phyloP scores from a whole-genome alignment of 805 yeast species.

The Starmerella floris region DNA sequence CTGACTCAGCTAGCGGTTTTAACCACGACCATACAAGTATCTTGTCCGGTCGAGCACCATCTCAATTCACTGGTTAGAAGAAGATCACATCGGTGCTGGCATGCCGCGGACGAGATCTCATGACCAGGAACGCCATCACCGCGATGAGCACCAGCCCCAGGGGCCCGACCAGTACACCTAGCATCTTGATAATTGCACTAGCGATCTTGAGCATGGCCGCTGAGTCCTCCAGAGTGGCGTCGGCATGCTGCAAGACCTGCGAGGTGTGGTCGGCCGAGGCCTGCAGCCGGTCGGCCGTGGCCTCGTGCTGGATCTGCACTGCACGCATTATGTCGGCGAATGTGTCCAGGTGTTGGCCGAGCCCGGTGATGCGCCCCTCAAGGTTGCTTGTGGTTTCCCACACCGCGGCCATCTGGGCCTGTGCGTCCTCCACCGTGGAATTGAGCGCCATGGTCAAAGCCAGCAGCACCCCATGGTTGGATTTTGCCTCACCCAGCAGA shows the following conservation, averaged over 20 bases:
- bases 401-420: neutral
- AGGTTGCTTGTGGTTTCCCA: neutral
- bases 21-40: too few species aligned
- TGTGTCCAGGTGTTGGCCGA: neutral
- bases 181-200: neutral
- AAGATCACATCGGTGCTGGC: too few species aligned
- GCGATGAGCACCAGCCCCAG: neutral
- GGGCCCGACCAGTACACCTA: neutral
- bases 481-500: too few species aligned
- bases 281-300: slow-evolving; percentile 1
- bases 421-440: neutral
- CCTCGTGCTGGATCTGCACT: slow-evolving; percentile 1
- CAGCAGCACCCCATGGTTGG: too few species aligned
- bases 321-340: neutral
- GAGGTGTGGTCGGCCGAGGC: neutral
- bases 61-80: too few species aligned
- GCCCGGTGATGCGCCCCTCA: neutral
- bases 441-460: too few species aligned
- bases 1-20: too few species aligned
- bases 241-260: neutral
- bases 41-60: too few species aligned
- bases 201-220: neutral
- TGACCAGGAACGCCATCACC: too few species aligned
- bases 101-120: too few species aligned
- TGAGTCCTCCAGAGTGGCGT: neutral